Evolutionary conservation across 805 yeast genomes (phyloP).

Genomic region (Cyberlindnera americana): DNA sequence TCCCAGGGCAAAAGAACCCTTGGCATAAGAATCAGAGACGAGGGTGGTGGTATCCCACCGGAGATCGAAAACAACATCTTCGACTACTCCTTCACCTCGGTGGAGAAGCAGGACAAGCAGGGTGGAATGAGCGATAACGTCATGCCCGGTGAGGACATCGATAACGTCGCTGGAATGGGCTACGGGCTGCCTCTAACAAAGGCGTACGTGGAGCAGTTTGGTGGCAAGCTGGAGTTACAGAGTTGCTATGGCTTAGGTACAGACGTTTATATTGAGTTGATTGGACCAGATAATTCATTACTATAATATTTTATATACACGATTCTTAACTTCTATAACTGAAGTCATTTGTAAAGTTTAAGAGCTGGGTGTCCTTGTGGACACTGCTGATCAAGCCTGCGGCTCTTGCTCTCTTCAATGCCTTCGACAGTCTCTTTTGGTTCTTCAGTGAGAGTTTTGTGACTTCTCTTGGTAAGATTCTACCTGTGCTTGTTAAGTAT

Average conservation of each 20-base stretch:
- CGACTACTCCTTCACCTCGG: constrained; percentile 85
- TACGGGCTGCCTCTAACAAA: constrained; percentile 86
- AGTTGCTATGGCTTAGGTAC: constrained; percentile 77
- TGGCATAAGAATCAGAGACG: constrained; percentile 76
- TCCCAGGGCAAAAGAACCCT: constrained; percentile 33
- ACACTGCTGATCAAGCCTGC: constrained; percentile 75
- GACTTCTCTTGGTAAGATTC: constrained; percentile 66
- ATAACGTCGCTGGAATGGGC: constrained; percentile 88
- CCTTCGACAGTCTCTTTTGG: constrained; percentile 69
- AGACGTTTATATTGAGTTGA: constrained; percentile 59
- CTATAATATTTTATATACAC: constrained; percentile 5
- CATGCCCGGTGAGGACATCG: constrained; percentile 68
- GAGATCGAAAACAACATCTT: constrained; percentile 63
- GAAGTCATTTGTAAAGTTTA: constrained; percentile 14
- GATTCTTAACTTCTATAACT: constrained; percentile 1
- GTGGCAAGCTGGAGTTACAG: constrained; percentile 66
- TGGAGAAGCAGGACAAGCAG: constrained; percentile 51
- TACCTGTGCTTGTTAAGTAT: constrained; percentile 69
- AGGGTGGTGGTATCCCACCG: constrained; percentile 85
- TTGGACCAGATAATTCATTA: constrained; percentile 26
- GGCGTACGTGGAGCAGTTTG: constrained; percentile 70
- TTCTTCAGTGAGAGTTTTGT: constrained; percentile 65
- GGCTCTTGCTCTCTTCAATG: constrained; percentile 75
- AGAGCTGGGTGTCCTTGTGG: constrained; percentile 49
- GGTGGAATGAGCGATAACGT: constrained; percentile 49